These are phyloP conservation scores for Dactylorhiza incarnata DNA, from an alignment of 106 monocot genomes.

Conservation along the genomic window DNA sequence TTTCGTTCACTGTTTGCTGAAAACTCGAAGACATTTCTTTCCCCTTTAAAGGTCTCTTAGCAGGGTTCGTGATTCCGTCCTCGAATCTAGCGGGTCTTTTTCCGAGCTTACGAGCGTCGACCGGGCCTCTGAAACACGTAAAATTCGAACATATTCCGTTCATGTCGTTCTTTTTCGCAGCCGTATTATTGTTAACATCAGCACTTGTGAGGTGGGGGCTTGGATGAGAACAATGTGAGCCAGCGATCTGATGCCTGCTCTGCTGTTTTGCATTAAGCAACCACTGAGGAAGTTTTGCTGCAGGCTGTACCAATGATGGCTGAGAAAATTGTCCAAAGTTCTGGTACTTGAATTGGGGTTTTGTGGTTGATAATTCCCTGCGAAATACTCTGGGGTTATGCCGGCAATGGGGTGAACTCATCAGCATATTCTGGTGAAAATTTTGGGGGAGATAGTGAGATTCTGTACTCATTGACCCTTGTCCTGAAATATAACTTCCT, in stretches of 20 bases:
- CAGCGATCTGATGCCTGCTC: slow-evolving; percentile 4
- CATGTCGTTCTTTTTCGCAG: slow-evolving; percentile 12
- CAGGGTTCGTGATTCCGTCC: slow-evolving; percentile 16
- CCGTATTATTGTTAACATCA: slow-evolving; percentile 4
- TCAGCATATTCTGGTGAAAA: slow-evolving; percentile 15
- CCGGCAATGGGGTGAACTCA: slow-evolving; percentile 21
- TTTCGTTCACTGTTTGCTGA: slow-evolving; percentile 4
- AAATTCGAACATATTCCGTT: slow-evolving; percentile 15
- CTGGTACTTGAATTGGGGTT: slow-evolving; percentile 13
- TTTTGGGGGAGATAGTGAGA: slow-evolving; percentile 3
- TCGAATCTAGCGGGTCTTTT: slow-evolving; percentile 25
- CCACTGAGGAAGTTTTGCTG: slow-evolving; percentile 34
- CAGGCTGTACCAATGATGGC: slow-evolving; percentile 9
- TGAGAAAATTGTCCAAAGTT: slow-evolving; percentile 10
- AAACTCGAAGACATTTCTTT: not conserved
- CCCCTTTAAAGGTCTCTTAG: slow-evolving; percentile 19
- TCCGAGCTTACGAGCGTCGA: slow-evolving; percentile 9
- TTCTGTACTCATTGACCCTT: slow-evolving; percentile 5
- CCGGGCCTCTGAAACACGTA: slow-evolving; percentile 8
- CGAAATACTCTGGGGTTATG: slow-evolving; percentile 22
- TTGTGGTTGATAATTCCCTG: slow-evolving; percentile 10
- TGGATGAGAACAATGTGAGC: slow-evolving; percentile 10
- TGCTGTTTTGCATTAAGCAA: slow-evolving; percentile 23
- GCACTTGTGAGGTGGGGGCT: not conserved
- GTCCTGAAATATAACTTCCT: slow-evolving; percentile 1